phyloP scores from a whole-genome alignment of 768 basidiomycete genomes.

The Phylloporus arenicola region DNA sequence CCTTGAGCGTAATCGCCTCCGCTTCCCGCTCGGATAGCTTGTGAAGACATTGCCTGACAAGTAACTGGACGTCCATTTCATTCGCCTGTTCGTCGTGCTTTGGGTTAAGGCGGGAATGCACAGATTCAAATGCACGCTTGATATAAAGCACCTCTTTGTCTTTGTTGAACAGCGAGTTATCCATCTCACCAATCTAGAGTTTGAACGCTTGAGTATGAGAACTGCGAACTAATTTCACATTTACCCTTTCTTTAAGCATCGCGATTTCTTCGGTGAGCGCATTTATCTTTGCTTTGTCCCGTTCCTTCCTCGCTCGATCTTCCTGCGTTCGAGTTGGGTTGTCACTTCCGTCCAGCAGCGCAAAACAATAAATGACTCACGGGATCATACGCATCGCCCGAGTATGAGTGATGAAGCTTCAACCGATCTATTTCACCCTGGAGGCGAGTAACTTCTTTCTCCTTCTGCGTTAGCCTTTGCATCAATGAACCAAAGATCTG shows the following conservation, averaged over 20 bases:
- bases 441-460: constrained; percentile 75
- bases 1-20: constrained; percentile 49
- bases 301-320: constrained; percentile 67
- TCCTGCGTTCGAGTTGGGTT: constrained; percentile 40
- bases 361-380: constrained; percentile 36
- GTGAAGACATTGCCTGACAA: constrained; percentile 70
- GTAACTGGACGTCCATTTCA: constrained; percentile 59
- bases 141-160: constrained; percentile 74
- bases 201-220: neutral
- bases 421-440: constrained; percentile 65
- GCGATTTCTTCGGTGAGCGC: constrained; percentile 69
- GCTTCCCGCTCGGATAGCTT: constrained; percentile 63
- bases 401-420: constrained; percentile 54
- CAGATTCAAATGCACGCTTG: constrained; percentile 82
- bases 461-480: constrained; percentile 77
- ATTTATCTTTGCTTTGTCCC: constrained; percentile 70
- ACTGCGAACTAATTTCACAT: neutral
- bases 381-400: constrained; percentile 50
- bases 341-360: neutral
- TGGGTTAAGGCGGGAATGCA: constrained; percentile 72
- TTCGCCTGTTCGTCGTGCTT: constrained; percentile 42
- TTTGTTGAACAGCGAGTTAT: constrained; percentile 42
- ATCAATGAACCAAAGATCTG: constrained; percentile 55
- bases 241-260: constrained; percentile 63
- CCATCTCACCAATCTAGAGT: constrained; percentile 50